Base-by-base conservation (phyloP, 495 filamentous ascomycete species). In the Aspergillus hancockii region DNA sequence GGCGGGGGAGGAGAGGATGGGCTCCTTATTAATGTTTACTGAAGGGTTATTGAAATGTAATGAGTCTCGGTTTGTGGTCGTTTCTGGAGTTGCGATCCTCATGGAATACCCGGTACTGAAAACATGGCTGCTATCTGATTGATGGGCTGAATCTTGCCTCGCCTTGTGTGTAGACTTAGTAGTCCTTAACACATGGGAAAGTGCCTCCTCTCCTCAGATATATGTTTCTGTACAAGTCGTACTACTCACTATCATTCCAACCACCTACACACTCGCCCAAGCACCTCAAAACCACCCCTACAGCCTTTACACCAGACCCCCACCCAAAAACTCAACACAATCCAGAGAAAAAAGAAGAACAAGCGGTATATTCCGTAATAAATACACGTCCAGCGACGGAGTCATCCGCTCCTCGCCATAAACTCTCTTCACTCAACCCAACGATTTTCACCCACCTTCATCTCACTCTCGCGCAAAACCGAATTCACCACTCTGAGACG, bases 401-500 rank as follows among this genome's bases (percentile, higher is more conserved):
- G 14, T 47, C 14, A 38, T 16, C 28, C n/a, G n/a, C n/a, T n/a
- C n/a, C 49, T 28, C 30, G 54, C 22, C 49, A 31, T 28, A 51
- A 32, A 16, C 28, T 18, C 49, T 28, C n/a, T 12, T 30, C 49
- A 52, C 28, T 18, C 49, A 52, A 22, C 16, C 8, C 43, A 46
- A 19, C 16, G 7, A 7, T 31, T 23, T 31, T 23, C 31, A 52
- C 31, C 6, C 21, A 13, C 8, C 16, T 34, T 14, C 30, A 31
- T 28, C 2, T 21, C 31, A 52, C 4, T 30, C 28, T 13, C 9
- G 12, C 43, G 41, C 16, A 14, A 40, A 55, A n/a, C 49, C 34
- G 28, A 22, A 50, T 68, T 62, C 83, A 95, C 68, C 73, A 94
- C 72, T 98, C 93, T 8, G 69, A 65, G 63, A 96, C 83, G 21